Evolutionary conservation across 768 basidiomycete genomes (phyloP), one percentile per base, ranked within the genome.

Genomic region (Sarcomyxa edulis): DNA sequence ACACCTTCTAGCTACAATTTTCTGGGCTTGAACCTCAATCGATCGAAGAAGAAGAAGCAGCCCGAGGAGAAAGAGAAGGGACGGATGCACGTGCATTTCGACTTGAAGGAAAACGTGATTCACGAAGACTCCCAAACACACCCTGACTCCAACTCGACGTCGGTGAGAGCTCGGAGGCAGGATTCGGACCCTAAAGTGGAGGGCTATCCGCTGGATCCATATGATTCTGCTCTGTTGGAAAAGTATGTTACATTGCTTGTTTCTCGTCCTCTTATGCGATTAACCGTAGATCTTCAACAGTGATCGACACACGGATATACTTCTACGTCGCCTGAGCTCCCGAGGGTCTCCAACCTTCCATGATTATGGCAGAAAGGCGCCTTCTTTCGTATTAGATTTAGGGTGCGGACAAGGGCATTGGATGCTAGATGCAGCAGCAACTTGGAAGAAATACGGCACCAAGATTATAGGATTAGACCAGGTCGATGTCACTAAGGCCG

Each of bases 281-380:
- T 22, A 30, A 16, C 20, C n/a, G 20, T 21, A 11, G 38, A 21
- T 27, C 23, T 10, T 32, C 10, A 10, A 32, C 29, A 39, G 38
- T 23, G 38, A 39, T 18, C 28, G 20, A 39, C 24, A 39, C 15
- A 31, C 32, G n/a, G 32, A 28, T 18, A 16, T 10, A 22, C 38
- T 39, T 31, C 38, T 39, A 7, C 38, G 30, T 5, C 30, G 38
- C 22, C 24, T 39, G 8, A 22, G 29, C 8, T 31, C 38, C 12
- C 20, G 38, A 31, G 29, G 32, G 26, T 39, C 38, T 14, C 38
- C 38, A n/a, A 31, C 23, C 14, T 39, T 39, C 24, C 38, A 39
- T 39, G 38, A 39, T 19, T 39, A 39, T 15, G 38, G 38, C 9
- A 28, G 38, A 19, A 28, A 39, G 22, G 29, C 38, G 5, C 38